phyloP scores from a whole-genome alignment of 352 stramenopile genomes.

The Sclerospora graminicola region DNA sequence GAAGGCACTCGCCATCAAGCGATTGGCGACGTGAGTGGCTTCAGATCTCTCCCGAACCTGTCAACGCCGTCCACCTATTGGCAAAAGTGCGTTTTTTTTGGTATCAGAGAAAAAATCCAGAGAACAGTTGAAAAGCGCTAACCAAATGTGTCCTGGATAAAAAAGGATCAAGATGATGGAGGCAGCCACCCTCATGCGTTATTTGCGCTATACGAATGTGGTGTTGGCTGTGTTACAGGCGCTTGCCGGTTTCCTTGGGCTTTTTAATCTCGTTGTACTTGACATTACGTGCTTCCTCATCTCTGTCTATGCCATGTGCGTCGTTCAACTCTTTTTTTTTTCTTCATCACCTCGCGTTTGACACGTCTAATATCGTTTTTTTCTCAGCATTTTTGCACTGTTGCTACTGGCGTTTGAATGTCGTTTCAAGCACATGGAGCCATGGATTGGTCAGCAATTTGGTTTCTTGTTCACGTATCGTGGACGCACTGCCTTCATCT shows the following conservation, averaged over 20 bases:
- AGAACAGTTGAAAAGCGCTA: not conserved
- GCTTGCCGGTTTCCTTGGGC: conserved; percentile 70
- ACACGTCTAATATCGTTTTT: no score
- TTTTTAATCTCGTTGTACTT: conserved; percentile 79
- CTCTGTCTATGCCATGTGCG: conserved; percentile 79
- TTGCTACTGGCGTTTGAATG: conserved; percentile 80
- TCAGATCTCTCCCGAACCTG: conserved; percentile 25
- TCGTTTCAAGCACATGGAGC: conserved; percentile 82
- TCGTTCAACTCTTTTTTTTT: not conserved
- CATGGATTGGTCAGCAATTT: conserved; percentile 76
- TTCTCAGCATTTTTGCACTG: conserved; percentile 65
- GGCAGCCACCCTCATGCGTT: conserved; percentile 58
- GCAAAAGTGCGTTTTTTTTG: conserved; percentile 10
- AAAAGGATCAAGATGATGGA: conserved; percentile 59
- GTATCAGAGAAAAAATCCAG: not conserved
- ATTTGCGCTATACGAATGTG: conserved; percentile 78
- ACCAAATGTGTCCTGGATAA: not conserved
- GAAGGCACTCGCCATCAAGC: conserved; percentile 18
- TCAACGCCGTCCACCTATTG: conserved; percentile 25
- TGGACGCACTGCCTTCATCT: conserved; percentile 75
- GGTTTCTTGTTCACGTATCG: conserved; percentile 86
- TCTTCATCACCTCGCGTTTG: not conserved
- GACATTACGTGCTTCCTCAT: conserved; percentile 85
- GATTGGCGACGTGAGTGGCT: conserved; percentile 14
- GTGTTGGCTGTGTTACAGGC: conserved; percentile 70